Evolutionary conservation across 2,329 filamentous ascomycete genomes (phyloP), one percentile per base, ranked within the genome.

Genomic region (Trichoderma afroharzianum): DNA sequence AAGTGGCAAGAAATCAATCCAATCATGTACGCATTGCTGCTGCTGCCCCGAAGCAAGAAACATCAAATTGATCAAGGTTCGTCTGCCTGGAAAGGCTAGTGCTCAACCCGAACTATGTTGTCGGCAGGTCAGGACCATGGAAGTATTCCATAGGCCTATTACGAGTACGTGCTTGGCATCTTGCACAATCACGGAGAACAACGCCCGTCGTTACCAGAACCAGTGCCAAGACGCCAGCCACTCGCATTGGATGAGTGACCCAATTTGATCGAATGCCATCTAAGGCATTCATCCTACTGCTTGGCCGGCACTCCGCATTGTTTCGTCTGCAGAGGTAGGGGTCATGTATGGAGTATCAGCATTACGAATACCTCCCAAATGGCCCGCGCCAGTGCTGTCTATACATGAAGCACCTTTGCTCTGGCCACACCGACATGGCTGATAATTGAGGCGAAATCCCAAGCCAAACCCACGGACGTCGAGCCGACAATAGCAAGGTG

Each of bases 201-300:
- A 43, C 33, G 24, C 33, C 59, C 32, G 36, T 39, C 59, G 43
- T 6, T 57, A 14, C 58, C 32, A 30, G 28, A 28, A 36, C 26
- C 8, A 6, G 30, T n/a, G 63, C 63, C 63, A 67, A 57, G 63
- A 11, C 47, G 50, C 63, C 63, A 57, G 63, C 63, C 63, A 67
- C 63, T 26, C 63, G 21, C 47, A 57, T 57, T 67, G 24, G 21
- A 67, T 3, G 63, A 9, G 53, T 55, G 30, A 57, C 47, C 59
- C 28, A 63, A 63, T 43, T 39, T 63, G 12, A 43, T 26, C 15
- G 18, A 18, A 32, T 62, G 58, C 7, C 63, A 53, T 36, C 33
- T 33, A 36, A 33, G 58, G 14, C n/a, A 39, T 62, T 18, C 21
- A 50, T 50, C n/a, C 47, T 47, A 1, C 6, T 21, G 43, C 39